These are phyloP conservation scores for Prunus davidiana DNA, from an alignment of 306 rosid genomes.

Conservation along the genomic window DNA sequence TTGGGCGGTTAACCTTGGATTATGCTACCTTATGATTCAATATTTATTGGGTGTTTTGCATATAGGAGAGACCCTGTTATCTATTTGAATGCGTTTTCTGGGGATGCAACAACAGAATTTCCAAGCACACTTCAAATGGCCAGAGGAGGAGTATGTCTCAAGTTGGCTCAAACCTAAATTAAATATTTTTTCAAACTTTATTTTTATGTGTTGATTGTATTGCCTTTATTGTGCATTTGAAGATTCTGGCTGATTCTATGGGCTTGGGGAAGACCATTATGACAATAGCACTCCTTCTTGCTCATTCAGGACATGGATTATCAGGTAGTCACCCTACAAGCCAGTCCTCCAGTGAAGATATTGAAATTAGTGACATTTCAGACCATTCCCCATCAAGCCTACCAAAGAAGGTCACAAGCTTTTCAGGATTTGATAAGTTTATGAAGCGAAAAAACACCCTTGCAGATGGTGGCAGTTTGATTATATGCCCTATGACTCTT, in stretches of 20 bases:
- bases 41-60: constrained; percentile 19
- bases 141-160: constrained; percentile 85
- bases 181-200: neutral
- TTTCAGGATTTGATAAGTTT: constrained; percentile 68
- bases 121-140: constrained; percentile 97
- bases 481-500: constrained; percentile 91
- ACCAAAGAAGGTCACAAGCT: constrained; percentile 45
- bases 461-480: constrained; percentile 73
- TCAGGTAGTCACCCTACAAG: constrained; percentile 38
- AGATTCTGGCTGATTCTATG: constrained; percentile 99
- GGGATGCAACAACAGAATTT: constrained; percentile 81
- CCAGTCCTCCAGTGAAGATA: constrained; percentile 38
- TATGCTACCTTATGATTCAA: constrained; percentile 5
- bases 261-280: constrained; percentile 97
- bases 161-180: constrained; percentile 17
- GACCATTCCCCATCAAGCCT: constrained; percentile 30
- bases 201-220: constrained; percentile 16
- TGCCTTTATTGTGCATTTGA: constrained; percentile 37
- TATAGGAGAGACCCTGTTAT: constrained; percentile 68
- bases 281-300: constrained; percentile 86
- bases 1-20: constrained; percentile 12
- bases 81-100: constrained; percentile 90
- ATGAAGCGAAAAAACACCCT: constrained; percentile 48
- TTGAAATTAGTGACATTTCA: constrained; percentile 35
- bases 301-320: constrained; percentile 63